Conservation (phyloP, 192 early-diverging fungal genomes). For the Jimgerdemannia lactiflua region DNA sequence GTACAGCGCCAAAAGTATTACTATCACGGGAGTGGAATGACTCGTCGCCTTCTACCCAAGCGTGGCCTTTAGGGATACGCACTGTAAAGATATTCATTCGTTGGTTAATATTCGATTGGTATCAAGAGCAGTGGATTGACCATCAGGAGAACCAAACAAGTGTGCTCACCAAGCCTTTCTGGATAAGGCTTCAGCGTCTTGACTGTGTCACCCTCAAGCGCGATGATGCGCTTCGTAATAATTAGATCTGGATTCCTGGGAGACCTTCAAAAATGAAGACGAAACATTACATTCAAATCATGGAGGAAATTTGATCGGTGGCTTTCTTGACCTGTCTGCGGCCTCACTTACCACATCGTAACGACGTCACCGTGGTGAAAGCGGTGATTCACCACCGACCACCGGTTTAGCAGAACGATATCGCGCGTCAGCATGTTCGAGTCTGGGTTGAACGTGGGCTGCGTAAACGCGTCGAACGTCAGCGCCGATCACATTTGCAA, state of each 20-base stretch:
- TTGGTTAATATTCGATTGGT: not conserved
- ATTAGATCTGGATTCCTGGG: conserved; percentile 66
- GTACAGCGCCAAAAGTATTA: conserved; percentile 75
- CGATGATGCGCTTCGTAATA: conserved; percentile 86
- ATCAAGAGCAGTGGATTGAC: conserved; percentile 13
- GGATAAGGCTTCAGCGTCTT: conserved; percentile 42
- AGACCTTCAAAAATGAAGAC: conserved; percentile 22
- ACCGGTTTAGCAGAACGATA: conserved; percentile 64
- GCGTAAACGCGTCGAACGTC: not conserved
- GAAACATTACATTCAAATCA: too few species aligned
- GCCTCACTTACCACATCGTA: conserved; percentile 38
- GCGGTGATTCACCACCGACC: conserved; percentile 40
- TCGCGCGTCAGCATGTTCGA: conserved; percentile 59
- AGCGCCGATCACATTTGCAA: not conserved
- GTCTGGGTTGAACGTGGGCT: conserved; percentile 79
- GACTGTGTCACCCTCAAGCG: conserved; percentile 75
- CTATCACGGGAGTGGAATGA: conserved; percentile 80
- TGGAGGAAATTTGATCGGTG: too few species aligned
- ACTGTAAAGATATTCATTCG: conserved; percentile 19
- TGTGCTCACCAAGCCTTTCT: conserved; percentile 33
- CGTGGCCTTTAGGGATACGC: conserved; percentile 72
- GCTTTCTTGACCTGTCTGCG: not conserved
- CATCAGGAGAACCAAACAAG: conserved; percentile 14
- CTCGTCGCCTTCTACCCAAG: conserved; percentile 88
- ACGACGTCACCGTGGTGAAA: conserved; percentile 70